Evolutionary conservation across 2,329 filamentous ascomycete species (phyloP).

Genomic region (Colletotrichum tamarilloi): DNA sequence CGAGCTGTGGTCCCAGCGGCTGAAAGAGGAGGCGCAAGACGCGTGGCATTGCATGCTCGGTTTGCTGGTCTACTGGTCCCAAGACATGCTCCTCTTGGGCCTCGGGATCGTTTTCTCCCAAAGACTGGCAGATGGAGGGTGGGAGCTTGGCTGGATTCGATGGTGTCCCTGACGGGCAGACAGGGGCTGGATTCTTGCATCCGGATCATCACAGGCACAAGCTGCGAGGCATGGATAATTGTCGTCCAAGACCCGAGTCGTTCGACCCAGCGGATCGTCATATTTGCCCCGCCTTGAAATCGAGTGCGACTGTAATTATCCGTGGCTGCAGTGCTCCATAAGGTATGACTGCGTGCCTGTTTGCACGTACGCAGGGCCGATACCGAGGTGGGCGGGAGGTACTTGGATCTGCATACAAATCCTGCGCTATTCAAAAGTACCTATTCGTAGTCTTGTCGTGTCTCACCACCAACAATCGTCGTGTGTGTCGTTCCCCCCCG

Average conservation of each 20-base stretch:
- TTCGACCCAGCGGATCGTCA: slow-evolving; percentile 26
- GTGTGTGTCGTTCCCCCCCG: neutral
- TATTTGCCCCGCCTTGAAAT: slow-evolving; percentile 24
- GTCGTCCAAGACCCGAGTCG: slow-evolving; percentile 2
- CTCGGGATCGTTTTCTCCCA: neutral
- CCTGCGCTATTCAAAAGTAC: neutral
- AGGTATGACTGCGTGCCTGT: neutral
- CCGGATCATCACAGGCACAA: slow-evolving; percentile 18
- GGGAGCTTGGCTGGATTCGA: slow-evolving; percentile 9
- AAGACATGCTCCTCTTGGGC: neutral
- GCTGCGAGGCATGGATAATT: neutral
- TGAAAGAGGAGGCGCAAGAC: slow-evolving; percentile 14
- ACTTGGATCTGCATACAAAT: neutral
- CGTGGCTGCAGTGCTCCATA: too few species aligned
- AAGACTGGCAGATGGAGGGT: slow-evolving; percentile 1
- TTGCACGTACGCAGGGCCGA: neutral
- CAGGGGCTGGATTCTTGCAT: slow-evolving; percentile 21
- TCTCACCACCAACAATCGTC: slow-evolving; percentile 32
- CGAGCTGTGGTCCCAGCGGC: neutral
- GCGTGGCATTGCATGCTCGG: slow-evolving; percentile 25
- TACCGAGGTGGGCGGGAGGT: neutral
- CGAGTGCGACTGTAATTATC: neutral
- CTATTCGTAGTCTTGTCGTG: slow-evolving; percentile 37
- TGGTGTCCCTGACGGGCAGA: slow-evolving; percentile 7
- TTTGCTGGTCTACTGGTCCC: neutral